phyloP scores from a whole-genome alignment of 139 green algal species.

The Closterium sp. region DNA sequence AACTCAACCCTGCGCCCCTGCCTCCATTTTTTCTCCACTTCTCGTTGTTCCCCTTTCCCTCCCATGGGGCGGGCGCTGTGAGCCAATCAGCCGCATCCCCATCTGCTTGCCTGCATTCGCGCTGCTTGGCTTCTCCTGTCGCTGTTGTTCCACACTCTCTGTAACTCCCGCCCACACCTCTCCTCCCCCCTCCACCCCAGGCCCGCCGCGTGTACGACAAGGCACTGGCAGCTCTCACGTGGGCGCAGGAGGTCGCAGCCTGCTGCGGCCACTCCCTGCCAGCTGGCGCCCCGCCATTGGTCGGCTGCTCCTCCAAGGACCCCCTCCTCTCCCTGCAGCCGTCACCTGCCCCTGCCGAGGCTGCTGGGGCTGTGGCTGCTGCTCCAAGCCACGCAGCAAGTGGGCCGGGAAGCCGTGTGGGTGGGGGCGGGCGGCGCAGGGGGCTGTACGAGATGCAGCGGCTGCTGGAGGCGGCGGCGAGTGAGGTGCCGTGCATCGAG shows the following conservation, averaged over 20 bases:
- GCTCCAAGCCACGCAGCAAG: not conserved
- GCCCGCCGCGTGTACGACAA: not conserved
- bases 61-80: not conserved
- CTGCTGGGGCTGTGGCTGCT: not conserved
- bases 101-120: not conserved
- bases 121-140: not conserved
- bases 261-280: constrained; percentile 4
- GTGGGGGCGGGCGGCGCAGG: not conserved
- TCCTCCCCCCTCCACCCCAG: not conserved
- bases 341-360: not conserved
- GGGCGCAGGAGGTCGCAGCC: not conserved
- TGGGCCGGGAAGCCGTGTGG: not conserved
- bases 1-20: not conserved
- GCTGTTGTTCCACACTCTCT: not conserved
- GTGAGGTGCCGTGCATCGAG: constrained; percentile 15
- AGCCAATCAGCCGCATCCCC: not conserved
- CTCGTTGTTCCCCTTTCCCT: no score
- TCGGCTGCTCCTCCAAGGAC: not conserved
- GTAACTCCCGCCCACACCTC: not conserved
- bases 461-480: constrained; percentile 2
- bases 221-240: constrained; percentile 15
- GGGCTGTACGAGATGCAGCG: not conserved
- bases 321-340: not conserved
- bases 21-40: no score
- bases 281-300: not conserved